Evolutionary conservation across 2,329 filamentous ascomycete species (phyloP).

Genomic region (Dothistroma pini): DNA sequence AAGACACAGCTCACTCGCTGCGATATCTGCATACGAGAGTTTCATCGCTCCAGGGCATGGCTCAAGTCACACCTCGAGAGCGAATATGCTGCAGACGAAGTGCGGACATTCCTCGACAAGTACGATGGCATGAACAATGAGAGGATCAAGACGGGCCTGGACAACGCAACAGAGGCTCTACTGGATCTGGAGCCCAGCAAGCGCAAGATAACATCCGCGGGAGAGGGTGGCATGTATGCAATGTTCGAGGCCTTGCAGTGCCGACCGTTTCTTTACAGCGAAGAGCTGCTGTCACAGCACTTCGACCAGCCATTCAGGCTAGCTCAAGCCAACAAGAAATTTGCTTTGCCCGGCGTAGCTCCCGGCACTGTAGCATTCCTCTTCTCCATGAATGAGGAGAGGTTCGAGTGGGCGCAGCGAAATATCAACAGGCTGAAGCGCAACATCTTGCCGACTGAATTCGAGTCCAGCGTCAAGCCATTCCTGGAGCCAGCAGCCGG

Average conservation of each 20-base stretch:
- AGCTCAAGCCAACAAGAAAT: conserved; percentile 71
- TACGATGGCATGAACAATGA: conserved; percentile 45
- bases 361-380: conserved; percentile 83
- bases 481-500: conserved; percentile 65
- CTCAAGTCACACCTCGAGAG: conserved; percentile 41
- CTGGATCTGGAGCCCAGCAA: conserved; percentile 47
- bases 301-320: conserved; percentile 83
- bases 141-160: conserved; percentile 43
- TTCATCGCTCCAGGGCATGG: conserved; percentile 43
- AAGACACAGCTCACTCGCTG: conserved; percentile 44
- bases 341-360: conserved; percentile 71
- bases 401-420: conserved; percentile 63
- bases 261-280: conserved; percentile 65
- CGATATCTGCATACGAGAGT: conserved; percentile 50
- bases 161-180: conserved; percentile 40
- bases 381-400: conserved; percentile 65
- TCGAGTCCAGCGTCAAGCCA: conserved; percentile 81
- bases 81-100: conserved; percentile 44
- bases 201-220: conserved; percentile 50
- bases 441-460: conserved; percentile 66
- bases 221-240: conserved; percentile 65
- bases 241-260: conserved; percentile 88
- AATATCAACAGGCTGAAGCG: conserved; percentile 66
- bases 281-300: conserved; percentile 50
- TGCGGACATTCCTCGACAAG: conserved; percentile 41